phyloP scores from a whole-genome alignment of 2,329 filamentous ascomycete species.

The Trichophyton rubrum region DNA sequence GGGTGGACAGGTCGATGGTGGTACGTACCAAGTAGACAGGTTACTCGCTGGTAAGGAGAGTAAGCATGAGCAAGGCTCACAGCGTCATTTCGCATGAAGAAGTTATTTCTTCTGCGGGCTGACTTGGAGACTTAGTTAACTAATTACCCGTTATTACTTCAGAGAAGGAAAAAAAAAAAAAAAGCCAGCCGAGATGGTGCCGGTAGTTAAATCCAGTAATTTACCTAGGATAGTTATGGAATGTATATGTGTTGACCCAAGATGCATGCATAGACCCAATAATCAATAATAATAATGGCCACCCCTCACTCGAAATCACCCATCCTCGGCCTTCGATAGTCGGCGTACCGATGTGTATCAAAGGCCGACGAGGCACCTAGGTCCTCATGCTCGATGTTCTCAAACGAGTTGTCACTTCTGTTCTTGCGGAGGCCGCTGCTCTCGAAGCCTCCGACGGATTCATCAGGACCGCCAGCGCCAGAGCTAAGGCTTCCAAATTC shows the following conservation, averaged over 20 bases:
- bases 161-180: neutral
- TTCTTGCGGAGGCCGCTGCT: conserved; percentile 53
- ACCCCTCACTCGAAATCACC: neutral
- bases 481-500: conserved; percentile 54
- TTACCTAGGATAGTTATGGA: too few species aligned
- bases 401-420: conserved; percentile 77
- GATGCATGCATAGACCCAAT: neutral
- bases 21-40: too few species aligned
- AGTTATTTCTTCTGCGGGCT: neutral
- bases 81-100: too few species aligned
- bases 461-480: conserved; percentile 32
- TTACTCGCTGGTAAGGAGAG: too few species aligned
- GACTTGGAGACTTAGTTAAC: too few species aligned
- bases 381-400: conserved; percentile 70
- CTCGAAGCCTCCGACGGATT: conserved; percentile 10
- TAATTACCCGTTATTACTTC: neutral
- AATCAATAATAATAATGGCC: too few species aligned
- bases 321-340: conserved; percentile 3
- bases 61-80: too few species aligned
- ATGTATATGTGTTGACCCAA: neutral
- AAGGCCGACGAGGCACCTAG: conserved; percentile 14
- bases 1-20: too few species aligned
- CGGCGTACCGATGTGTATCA: conserved; percentile 6
- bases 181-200: neutral
- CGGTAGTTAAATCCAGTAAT: neutral